Evolutionary conservation across 441 rosid genomes (phyloP).

Genomic region (Syzygium malaccense): DNA sequence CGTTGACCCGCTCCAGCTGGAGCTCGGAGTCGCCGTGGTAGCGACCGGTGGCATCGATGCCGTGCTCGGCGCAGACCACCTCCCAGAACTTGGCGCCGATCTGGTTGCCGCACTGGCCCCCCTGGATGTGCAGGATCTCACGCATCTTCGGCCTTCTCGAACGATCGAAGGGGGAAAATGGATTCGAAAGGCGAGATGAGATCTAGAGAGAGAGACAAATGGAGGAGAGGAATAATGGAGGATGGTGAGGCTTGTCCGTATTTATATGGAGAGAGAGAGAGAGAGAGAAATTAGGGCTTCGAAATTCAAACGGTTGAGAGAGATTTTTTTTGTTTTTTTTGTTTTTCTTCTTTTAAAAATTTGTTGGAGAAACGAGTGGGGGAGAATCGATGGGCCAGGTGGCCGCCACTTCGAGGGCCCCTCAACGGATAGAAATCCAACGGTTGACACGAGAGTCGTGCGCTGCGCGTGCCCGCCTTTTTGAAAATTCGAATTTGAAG

Average conservation of each 20-base stretch:
- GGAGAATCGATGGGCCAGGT: conserved; percentile 6
- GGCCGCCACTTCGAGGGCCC: conserved; percentile 4
- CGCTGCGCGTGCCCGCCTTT: background rate
- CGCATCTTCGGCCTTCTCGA: conserved; percentile 26
- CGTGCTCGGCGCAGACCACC: conserved; percentile 51
- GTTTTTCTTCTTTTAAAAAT: background rate
- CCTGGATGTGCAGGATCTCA: conserved; percentile 53
- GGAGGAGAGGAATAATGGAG: background rate
- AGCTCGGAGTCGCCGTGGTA: conserved; percentile 32
- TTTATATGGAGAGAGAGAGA: background rate
- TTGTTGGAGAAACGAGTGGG: background rate
- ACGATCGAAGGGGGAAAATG: background rate
- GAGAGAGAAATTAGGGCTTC: background rate
- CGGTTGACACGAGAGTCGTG: background rate
- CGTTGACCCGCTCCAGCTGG: conserved; percentile 48
- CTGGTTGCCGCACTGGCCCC: conserved; percentile 57
- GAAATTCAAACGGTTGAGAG: conserved; percentile 1
- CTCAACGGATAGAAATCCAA: background rate
- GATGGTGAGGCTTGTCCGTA: background rate
- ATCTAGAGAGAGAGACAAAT: background rate
- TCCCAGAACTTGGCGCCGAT: conserved; percentile 58
- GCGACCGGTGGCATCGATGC: conserved; percentile 43
- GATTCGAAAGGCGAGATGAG: background rate
- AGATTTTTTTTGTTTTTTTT: background rate
- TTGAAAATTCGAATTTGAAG: background rate